Evolutionary conservation across 2,329 filamentous ascomycete species (phyloP).

Genomic region (Arachnomyces sp.): DNA sequence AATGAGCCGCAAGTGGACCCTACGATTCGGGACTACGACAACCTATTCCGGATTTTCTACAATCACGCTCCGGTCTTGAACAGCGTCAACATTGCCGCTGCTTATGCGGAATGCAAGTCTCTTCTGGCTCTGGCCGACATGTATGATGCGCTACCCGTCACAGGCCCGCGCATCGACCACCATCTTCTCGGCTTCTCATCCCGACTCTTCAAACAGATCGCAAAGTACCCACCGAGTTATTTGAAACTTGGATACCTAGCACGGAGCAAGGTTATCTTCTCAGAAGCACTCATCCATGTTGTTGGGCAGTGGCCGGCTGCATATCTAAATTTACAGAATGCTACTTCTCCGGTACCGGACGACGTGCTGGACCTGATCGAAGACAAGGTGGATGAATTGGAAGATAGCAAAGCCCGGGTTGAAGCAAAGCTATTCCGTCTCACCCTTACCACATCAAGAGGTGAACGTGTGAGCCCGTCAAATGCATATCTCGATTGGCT

Average conservation of each 20-base stretch:
- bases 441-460: slow-evolving; percentile 66
- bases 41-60: slow-evolving; percentile 92
- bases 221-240: slow-evolving; percentile 90
- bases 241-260: slow-evolving; percentile 82
- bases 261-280: slow-evolving; percentile 73
- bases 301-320: slow-evolving; percentile 89
- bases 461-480: slow-evolving; percentile 71
- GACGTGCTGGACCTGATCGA: slow-evolving; percentile 81
- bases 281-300: slow-evolving; percentile 84
- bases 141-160: slow-evolving; percentile 83
- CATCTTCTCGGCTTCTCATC: slow-evolving; percentile 88
- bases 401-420: slow-evolving; percentile 70
- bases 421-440: slow-evolving; percentile 78
- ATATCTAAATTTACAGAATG: slow-evolving; percentile 59
- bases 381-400: slow-evolving; percentile 88
- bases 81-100: slow-evolving; percentile 79
- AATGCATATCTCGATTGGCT: slow-evolving; percentile 87
- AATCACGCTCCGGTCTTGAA: slow-evolving; percentile 80
- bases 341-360: slow-evolving; percentile 55
- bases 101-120: slow-evolving; percentile 89
- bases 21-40: slow-evolving; percentile 85
- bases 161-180: slow-evolving; percentile 85
- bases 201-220: slow-evolving; percentile 89
- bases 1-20: slow-evolving; percentile 56
- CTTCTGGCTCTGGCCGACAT: slow-evolving; percentile 84